Evolutionary conservation across 257 asterid genomes (phyloP).

Genomic region (Lycium ferocissimum): DNA sequence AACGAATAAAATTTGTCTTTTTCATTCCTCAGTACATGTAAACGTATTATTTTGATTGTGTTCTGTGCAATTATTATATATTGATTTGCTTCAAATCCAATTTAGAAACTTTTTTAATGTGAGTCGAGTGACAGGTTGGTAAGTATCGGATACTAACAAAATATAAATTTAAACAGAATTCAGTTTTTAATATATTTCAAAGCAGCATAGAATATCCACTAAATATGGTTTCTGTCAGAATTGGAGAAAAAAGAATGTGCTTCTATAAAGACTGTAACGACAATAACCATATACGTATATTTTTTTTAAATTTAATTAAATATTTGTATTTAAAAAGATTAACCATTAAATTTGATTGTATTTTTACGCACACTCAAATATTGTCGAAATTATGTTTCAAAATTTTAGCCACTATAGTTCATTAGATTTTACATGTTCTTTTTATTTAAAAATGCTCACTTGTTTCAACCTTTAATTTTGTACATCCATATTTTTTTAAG

Average conservation of each 20-base stretch:
- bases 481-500: not conserved
- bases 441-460: not conserved
- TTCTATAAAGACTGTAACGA: not conserved
- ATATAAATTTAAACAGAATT: not conserved
- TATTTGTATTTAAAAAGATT: not conserved
- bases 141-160: not conserved
- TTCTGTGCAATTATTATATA: not conserved
- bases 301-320: not conserved
- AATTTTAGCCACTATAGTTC: not conserved
- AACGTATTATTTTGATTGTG: not conserved
- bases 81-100: not conserved
- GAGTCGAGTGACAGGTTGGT: slow-evolving; percentile 5
- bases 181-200: not conserved
- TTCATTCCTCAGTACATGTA: not conserved
- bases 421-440: too few relatives aligned
- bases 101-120: not conserved
- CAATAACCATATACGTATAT: not conserved
- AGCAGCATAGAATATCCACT: not conserved
- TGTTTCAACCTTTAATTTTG: not conserved
- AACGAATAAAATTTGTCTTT: not conserved
- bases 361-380: not conserved
- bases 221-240: not conserved
- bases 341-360: not conserved
- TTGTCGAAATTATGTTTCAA: not conserved
- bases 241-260: not conserved